A percentile compares a stretch with the other conserved stretches of the same genome.
Conservation (phyloP, 495 filamentous ascomycete genomes). For the Cenococcum geophilum region DNA sequence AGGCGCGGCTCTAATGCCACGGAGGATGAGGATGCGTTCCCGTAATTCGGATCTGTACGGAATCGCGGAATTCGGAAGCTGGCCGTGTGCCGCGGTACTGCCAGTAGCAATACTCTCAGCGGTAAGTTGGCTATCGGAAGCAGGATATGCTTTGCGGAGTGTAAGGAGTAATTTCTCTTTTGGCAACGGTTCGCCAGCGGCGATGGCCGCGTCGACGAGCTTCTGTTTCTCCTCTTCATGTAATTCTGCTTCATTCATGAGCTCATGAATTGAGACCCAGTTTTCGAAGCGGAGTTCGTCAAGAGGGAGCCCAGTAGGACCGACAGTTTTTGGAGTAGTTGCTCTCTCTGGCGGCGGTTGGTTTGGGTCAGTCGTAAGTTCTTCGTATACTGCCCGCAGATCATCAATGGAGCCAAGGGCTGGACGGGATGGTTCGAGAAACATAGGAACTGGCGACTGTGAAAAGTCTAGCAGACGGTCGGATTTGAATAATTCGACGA, state of each 20-base stretch:
- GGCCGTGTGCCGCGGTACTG: background rate
- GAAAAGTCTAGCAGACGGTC: conserved; percentile 19
- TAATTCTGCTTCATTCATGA: conserved; percentile 25
- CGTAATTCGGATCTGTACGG: background rate
- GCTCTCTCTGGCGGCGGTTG: conserved; percentile 9
- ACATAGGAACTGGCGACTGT: conserved; percentile 22
- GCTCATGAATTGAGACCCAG: conserved; percentile 23
- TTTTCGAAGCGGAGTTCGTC: conserved; percentile 31
- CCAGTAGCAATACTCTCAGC: no score
- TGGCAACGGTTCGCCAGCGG: background rate
- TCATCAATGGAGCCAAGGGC: conserved; percentile 12
- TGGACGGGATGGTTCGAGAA: conserved; percentile 12
- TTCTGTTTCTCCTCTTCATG: conserved; percentile 7
- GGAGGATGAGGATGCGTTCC: background rate
- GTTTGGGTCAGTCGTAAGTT: conserved; percentile 35
- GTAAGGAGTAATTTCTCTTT: background rate
- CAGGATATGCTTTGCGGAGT: background rate
- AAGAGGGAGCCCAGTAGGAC: conserved; percentile 23
- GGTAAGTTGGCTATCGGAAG: background rate
- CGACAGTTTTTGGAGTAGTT: background rate
- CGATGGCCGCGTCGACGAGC: conserved; percentile 18
- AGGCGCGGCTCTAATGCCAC: background rate
- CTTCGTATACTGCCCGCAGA: conserved; percentile 33
- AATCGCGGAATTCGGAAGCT: background rate
- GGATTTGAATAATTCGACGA: conserved; percentile 20